phyloP scores from a whole-genome alignment of 73 alveolate genomes.

The Diophrys sp. region DNA sequence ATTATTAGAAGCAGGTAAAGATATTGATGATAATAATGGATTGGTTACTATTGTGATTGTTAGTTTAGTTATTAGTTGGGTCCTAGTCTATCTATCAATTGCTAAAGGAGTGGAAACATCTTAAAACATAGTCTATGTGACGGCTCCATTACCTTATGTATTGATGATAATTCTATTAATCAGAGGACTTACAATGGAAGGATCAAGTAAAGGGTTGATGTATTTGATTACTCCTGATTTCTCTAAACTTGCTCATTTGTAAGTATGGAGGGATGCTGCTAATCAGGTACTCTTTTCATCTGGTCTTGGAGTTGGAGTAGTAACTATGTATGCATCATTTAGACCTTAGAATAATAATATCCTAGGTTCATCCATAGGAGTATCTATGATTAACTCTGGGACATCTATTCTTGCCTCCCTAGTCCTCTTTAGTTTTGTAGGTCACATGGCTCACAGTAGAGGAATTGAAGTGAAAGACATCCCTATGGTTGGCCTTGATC shows the following conservation, averaged over 20 bases:
- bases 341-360: conserved; percentile 33
- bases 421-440: conserved; percentile 53
- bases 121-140: conserved; percentile 51
- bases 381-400: conserved; percentile 45
- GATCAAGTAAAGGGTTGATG: conserved; percentile 49
- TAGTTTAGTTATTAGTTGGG: conserved; percentile 3
- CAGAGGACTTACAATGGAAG: conserved; percentile 62
- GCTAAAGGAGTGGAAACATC: conserved; percentile 50
- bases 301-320: conserved; percentile 39
- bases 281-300: conserved; percentile 41
- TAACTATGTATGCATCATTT: conserved; percentile 43
- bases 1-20: neutral
- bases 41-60: conserved; percentile 28
- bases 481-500: conserved; percentile 59
- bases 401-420: conserved; percentile 53
- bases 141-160: conserved; percentile 62
- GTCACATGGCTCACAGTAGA: conserved; percentile 28
- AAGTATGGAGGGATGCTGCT: conserved; percentile 68
- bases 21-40: conserved; percentile 6
- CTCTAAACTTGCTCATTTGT: conserved; percentile 27
- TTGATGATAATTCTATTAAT: conserved; percentile 43
- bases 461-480: conserved; percentile 36
- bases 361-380: conserved; percentile 23
- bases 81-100: neutral
- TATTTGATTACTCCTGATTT: conserved; percentile 53